These are phyloP conservation scores for Clavaria fumosa DNA, from an alignment of 768 basidiomycete genomes.

Conservation along the genomic window DNA sequence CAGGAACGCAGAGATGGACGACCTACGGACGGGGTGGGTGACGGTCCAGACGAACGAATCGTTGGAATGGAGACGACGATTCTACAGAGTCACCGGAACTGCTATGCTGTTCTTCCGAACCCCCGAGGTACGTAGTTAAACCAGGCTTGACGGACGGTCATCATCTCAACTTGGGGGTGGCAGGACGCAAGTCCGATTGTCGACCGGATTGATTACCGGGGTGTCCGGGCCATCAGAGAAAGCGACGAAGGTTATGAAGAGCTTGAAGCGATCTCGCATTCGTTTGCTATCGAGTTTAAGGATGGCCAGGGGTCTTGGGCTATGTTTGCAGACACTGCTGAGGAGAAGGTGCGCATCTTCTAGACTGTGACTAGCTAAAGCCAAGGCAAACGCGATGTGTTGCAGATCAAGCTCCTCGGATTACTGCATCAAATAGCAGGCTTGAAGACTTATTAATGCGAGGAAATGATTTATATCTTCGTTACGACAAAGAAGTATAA, in stretches of 20 bases:
- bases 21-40: constrained; percentile 38
- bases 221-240: constrained; percentile 35
- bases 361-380: no score
- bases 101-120: constrained; percentile 34
- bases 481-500: not conserved
- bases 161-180: not conserved
- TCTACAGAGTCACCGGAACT: constrained; percentile 37
- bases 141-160: not conserved
- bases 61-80: constrained; percentile 49
- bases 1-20: constrained; percentile 21
- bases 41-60: constrained; percentile 41
- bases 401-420: constrained; percentile 31
- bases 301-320: constrained; percentile 35
- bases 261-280: constrained; percentile 45
- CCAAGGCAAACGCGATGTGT: no score
- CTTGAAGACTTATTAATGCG: constrained; percentile 1
- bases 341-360: constrained; percentile 35
- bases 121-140: constrained; percentile 33
- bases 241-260: constrained; percentile 59
- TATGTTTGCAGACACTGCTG: constrained; percentile 45
- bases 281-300: constrained; percentile 50
- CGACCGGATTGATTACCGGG: constrained; percentile 32
- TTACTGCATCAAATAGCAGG: constrained; percentile 22
- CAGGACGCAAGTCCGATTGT: constrained; percentile 26
- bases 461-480: not conserved